Evolutionary conservation across 2,329 filamentous ascomycete species (phyloP).

Genomic region (Neocatenulostroma microsporum): DNA sequence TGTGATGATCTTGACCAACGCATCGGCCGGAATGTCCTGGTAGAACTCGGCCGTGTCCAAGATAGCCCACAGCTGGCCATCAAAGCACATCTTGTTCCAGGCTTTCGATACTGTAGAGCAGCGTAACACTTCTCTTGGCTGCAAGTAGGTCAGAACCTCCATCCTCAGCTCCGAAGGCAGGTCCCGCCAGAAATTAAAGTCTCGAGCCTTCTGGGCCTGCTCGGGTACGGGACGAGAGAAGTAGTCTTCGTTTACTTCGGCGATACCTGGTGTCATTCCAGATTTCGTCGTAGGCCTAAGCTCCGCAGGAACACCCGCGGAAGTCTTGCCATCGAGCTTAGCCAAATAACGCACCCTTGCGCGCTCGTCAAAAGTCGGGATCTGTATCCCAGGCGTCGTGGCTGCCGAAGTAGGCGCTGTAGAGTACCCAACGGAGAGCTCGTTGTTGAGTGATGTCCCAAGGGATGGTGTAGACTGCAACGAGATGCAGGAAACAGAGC

Average conservation of each 20-base stretch:
- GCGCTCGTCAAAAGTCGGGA: slow-evolving; percentile 46
- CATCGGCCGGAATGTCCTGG: slow-evolving; percentile 72
- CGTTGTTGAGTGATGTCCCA: slow-evolving; percentile 48
- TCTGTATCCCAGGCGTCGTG: slow-evolving; percentile 39
- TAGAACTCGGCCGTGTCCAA: slow-evolving; percentile 77
- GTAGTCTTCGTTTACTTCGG: slow-evolving; percentile 39
- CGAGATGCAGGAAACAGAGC: slow-evolving; percentile 58
- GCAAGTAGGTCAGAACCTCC: slow-evolving; percentile 66
- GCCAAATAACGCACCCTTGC: slow-evolving; percentile 51
- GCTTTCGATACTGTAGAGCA: slow-evolving; percentile 67
- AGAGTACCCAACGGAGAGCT: slow-evolving; percentile 49
- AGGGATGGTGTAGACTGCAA: slow-evolving; percentile 49
- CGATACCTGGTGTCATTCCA: slow-evolving; percentile 25
- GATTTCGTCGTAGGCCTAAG: slow-evolving; percentile 43
- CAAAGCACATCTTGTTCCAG: slow-evolving; percentile 80
- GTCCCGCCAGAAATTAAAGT: slow-evolving; percentile 66
- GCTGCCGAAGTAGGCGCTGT: slow-evolving; percentile 49
- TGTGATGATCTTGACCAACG: slow-evolving; percentile 75
- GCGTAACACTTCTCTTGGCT: slow-evolving; percentile 71
- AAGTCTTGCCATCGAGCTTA: slow-evolving; percentile 41
- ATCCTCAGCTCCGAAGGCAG: slow-evolving; percentile 79
- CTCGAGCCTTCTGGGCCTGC: slow-evolving; percentile 21
- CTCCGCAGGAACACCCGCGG: slow-evolving; percentile 57
- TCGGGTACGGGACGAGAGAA: slow-evolving; percentile 33
- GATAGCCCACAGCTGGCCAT: slow-evolving; percentile 85